These are phyloP conservation scores for Fusarium sarcochroum DNA, from an alignment of 2,329 filamentous ascomycete genomes.

Conservation along the genomic window DNA sequence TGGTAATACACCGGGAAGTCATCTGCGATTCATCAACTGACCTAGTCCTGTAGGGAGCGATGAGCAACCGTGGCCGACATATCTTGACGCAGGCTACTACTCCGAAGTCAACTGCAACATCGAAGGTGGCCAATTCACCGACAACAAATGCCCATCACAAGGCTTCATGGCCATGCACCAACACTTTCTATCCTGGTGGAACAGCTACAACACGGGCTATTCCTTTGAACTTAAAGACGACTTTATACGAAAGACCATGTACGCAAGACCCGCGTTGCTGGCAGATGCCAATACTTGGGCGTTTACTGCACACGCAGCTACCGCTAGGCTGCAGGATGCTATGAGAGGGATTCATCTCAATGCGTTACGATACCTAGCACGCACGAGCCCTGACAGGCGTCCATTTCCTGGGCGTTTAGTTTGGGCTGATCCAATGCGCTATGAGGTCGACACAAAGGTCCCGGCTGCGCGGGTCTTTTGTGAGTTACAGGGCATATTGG, in stretches of 20 bases:
- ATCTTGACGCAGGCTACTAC: background rate
- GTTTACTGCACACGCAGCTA: background rate
- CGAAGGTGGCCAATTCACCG: background rate
- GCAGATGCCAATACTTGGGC: conserved; percentile 19
- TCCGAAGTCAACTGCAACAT: background rate
- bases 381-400: too few species aligned
- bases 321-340: too few species aligned
- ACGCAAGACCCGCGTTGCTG: background rate
- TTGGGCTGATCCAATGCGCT: too few species aligned
- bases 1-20: background rate
- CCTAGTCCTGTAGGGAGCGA: background rate
- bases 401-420: too few species aligned
- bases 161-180: conserved; percentile 1
- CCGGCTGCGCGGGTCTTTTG: too few species aligned
- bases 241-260: conserved; percentile 12
- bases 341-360: too few species aligned
- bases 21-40: background rate
- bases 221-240: conserved; percentile 12
- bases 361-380: too few species aligned
- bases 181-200: conserved; percentile 20
- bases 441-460: too few species aligned
- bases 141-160: conserved; percentile 1
- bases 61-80: conserved; percentile 4
- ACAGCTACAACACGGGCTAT: background rate
- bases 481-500: background rate